phyloP scores from a whole-genome alignment of 1,284 basidiomycete species.

The Cutaneotrichosporon cavernicola region DNA sequence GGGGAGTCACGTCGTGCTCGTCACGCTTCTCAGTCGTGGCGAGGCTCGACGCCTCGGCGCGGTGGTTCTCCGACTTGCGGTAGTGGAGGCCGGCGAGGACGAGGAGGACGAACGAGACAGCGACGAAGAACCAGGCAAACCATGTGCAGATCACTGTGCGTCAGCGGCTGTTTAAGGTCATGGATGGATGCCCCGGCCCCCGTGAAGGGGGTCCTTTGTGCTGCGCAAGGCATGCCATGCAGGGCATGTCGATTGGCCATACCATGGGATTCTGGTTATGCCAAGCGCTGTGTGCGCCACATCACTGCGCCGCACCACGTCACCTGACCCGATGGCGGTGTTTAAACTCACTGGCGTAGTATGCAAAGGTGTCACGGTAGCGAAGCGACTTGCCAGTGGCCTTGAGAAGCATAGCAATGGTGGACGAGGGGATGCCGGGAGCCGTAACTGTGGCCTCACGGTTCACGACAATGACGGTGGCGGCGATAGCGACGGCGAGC shows the following conservation, averaged over 20 bases:
- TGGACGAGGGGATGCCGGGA: background rate
- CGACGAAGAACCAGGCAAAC: slow-evolving; percentile 20
- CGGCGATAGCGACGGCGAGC: slow-evolving; percentile 17
- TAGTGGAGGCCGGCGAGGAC: slow-evolving; percentile 23
- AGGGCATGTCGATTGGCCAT: background rate
- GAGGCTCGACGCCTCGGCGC: background rate
- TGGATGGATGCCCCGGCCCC: background rate
- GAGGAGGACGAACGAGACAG: slow-evolving; percentile 16
- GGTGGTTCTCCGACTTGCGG: slow-evolving; percentile 15
- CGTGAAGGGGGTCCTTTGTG: background rate
- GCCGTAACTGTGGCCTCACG: slow-evolving; percentile 2
- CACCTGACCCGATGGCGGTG: background rate
- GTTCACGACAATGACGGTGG: slow-evolving; percentile 16
- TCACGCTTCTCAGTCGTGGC: slow-evolving; percentile 2
- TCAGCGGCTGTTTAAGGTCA: background rate
- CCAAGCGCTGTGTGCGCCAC: background rate
- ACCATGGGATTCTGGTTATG: too few relatives aligned
- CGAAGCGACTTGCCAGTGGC: slow-evolving; percentile 9
- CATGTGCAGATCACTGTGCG: slow-evolving; percentile 20
- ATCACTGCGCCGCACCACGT: background rate
- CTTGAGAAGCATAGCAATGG: slow-evolving; percentile 12
- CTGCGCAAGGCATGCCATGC: background rate
- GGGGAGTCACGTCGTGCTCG: background rate
- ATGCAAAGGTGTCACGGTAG: slow-evolving; percentile 17
- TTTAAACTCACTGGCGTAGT: slow-evolving; percentile 16